phyloP scores from a whole-genome alignment of 176 grass and related monocot genomes.

The Oryza glaberrima region DNA sequence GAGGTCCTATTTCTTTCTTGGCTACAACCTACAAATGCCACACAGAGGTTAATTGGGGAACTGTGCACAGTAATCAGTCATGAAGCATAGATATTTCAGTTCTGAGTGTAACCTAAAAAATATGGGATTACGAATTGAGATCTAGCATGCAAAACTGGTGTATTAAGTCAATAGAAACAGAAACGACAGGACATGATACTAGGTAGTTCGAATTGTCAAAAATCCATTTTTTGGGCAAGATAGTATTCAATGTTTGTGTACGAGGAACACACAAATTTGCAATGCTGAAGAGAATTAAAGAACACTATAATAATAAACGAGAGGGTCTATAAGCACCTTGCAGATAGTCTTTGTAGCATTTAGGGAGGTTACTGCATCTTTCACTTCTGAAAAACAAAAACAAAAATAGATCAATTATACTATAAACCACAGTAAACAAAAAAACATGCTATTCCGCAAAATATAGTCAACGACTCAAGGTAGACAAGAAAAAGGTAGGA shows the following conservation, averaged over 20 bases:
- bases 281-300: neutral
- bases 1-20: constrained; percentile 5
- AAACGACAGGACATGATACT: neutral
- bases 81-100: neutral
- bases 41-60: neutral
- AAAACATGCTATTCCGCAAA: neutral
- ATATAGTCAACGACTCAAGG: neutral
- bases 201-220: neutral
- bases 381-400: constrained; percentile 57
- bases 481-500: neutral
- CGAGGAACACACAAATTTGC: neutral
- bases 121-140: neutral
- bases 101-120: neutral
- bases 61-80: neutral
- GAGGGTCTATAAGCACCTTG: constrained; percentile 44
- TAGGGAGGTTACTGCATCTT: constrained; percentile 53
- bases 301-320: neutral
- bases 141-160: neutral
- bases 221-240: neutral
- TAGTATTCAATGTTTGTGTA: neutral
- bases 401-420: neutral
- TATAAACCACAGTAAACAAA: constrained; percentile 1
- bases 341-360: constrained; percentile 60
- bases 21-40: neutral
- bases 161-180: neutral